Base-by-base conservation (phyloP, 2,329 filamentous ascomycete genomes). In the Ceratocystis huliohia region DNA sequence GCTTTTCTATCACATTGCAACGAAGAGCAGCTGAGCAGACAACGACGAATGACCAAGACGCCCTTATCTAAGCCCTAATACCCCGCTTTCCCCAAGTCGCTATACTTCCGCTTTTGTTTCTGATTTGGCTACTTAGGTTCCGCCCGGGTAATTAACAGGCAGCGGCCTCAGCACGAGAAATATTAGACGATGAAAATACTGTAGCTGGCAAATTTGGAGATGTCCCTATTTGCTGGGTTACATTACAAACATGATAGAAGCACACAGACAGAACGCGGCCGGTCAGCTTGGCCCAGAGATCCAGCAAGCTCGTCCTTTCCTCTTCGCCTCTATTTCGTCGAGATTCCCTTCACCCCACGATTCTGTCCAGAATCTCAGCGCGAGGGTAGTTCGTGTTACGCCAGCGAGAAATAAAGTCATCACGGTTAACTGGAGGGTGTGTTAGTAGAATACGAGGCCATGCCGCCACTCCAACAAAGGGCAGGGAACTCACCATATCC, bases 341-440 rank as follows among this genome's bases (percentile, higher is more conserved):
- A 22, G 13, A 10, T 22, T 5, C 13, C 1, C 20, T 57, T 37
- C 66, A 70, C 13, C 69, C 69, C 22, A 70, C 64, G 15, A 70
- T 68, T 37, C 45, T 61, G 50, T 59, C 41, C 17, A 67, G 59
- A 33, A 83, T 77, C 22, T 79, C 71, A 20, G 80, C 73, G n/a
- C 76, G 75, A 0, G 76, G 71, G 69, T 82, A 85, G 72, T 89
- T 91, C 2, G 87, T 87, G 71, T 88, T 85, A 69, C 87, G 82
- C 79, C 86, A 91, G 67, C 87, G 82, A 17, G 89, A 93, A 69
- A 89, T 79, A 70, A 87, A 95, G 74, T 95, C 91, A 71, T 95
- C 91, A 44, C 85, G 84, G 70, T 88, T 89, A 70, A 91, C 88
- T 91, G 69, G 46, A 50, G 57, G 28, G 33, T n/a, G 33, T 37